Evolutionary conservation across 768 basidiomycete species (phyloP).

Genomic region (Cystofilobasidium ferigula): DNA sequence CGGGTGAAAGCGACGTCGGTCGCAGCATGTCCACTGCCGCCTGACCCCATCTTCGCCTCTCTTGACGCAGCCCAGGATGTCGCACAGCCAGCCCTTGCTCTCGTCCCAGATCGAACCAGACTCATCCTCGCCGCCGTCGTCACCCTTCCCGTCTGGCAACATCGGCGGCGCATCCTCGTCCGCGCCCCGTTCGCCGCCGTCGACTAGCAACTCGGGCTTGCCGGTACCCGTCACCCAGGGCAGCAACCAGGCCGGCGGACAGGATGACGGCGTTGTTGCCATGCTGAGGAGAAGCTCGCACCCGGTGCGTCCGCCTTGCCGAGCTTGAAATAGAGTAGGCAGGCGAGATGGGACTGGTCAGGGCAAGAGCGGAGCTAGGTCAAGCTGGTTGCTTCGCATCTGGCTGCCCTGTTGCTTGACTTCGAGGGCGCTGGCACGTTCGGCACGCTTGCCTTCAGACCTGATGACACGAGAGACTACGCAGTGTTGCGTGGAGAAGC

Average conservation of each 20-base stretch:
- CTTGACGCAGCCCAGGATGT: not conserved
- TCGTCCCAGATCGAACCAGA: constrained; percentile 22
- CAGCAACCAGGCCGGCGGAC: not conserved
- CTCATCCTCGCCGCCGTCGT: not conserved
- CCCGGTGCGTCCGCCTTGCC: constrained; percentile 9
- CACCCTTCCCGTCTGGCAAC: constrained; percentile 20
- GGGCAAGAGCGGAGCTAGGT: not conserved
- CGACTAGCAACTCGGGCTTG: constrained; percentile 3
- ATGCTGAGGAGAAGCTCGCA: constrained; percentile 26
- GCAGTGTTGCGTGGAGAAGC: too few species aligned
- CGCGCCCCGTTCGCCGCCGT: not conserved
- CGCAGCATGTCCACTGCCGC: not conserved
- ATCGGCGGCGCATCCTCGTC: constrained; percentile 10
- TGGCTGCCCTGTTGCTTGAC: too few species aligned
- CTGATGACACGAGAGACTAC: too few species aligned
- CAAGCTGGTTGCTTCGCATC: too few species aligned
- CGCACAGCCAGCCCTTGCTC: constrained; percentile 16
- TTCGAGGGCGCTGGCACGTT: too few species aligned
- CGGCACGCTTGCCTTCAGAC: too few species aligned
- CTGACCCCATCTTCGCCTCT: not conserved
- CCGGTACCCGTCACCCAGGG: constrained; percentile 23
- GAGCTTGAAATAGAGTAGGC: too few species aligned
- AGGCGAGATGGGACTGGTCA: not conserved
- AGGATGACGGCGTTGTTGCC: constrained; percentile 21
- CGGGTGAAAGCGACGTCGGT: too few species aligned